Conservation (phyloP, 306 rosid genomes). For the Dalbergia cochinchinensis region DNA sequence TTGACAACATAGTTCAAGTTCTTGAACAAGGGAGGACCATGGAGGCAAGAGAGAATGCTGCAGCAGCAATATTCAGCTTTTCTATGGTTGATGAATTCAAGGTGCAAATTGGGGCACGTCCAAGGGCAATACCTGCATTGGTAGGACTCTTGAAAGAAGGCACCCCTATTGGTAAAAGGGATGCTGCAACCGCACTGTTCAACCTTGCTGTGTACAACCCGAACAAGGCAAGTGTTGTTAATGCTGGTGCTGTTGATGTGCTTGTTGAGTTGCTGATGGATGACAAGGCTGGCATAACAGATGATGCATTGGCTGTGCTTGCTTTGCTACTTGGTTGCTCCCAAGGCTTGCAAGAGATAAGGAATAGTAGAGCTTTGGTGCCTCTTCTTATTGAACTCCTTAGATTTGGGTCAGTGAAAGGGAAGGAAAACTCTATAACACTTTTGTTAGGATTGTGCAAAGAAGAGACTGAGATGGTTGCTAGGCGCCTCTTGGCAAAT, state of each 20-base stretch:
- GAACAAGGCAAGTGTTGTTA: conserved; percentile 68
- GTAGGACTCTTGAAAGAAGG: conserved; percentile 87
- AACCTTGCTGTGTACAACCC: conserved; percentile 80
- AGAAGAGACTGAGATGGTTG: conserved; percentile 86
- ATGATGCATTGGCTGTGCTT: conserved; percentile 76
- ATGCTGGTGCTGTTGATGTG: conserved; percentile 67
- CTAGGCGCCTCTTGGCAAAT: conserved; percentile 70
- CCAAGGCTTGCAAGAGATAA: conserved; percentile 75
- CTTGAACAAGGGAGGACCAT: conserved; percentile 79
- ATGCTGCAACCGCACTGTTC: conserved; percentile 81
- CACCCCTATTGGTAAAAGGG: conserved; percentile 76
- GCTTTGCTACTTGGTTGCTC: conserved; percentile 73
- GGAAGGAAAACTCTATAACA: conserved; percentile 83
- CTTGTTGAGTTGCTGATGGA: conserved; percentile 78
- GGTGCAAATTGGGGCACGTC: conserved; percentile 66
- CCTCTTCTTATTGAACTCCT: conserved; percentile 86
- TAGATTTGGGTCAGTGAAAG: conserved; percentile 89
- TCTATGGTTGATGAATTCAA: conserved; percentile 82
- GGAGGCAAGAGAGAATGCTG: conserved; percentile 96
- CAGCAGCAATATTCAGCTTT: conserved; percentile 82
- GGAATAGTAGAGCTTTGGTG: conserved; percentile 68
- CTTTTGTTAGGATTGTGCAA: conserved; percentile 83
- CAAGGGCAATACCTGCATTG: conserved; percentile 77
- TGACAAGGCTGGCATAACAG: conserved; percentile 86
- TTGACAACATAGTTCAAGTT: conserved; percentile 72